Evolutionary conservation across 2,329 filamentous ascomycete species (phyloP).

Genomic region (Dothideomycetes sp.): DNA sequence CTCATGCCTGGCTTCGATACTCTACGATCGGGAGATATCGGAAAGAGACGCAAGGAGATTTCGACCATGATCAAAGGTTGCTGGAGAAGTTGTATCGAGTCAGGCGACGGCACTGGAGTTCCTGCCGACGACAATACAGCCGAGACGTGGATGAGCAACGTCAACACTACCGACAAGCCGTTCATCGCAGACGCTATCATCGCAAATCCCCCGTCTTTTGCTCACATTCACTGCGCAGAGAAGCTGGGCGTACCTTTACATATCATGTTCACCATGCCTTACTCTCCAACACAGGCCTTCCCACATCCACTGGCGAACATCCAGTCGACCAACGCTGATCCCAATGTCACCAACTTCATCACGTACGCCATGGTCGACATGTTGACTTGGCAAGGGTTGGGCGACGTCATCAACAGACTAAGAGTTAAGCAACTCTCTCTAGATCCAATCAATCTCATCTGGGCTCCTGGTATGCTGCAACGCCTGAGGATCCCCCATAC

Average conservation of each 20-base stretch:
- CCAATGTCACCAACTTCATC: conserved; percentile 70
- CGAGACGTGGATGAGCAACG: conserved; percentile 20
- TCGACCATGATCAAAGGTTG: conserved; percentile 22
- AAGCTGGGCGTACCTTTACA: conserved; percentile 63
- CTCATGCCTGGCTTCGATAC: conserved; percentile 22
- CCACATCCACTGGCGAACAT: conserved; percentile 82
- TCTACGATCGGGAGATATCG: conserved; percentile 22
- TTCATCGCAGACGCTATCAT: conserved; percentile 81
- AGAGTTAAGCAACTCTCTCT: conserved; percentile 63
- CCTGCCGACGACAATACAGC: conserved; percentile 24
- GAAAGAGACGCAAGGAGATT: conserved; percentile 17
- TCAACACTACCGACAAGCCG: conserved; percentile 35
- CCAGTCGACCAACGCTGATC: conserved; percentile 64
- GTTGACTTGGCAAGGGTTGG: conserved; percentile 83
- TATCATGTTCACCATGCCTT: conserved; percentile 63
- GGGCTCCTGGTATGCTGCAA: conserved; percentile 70
- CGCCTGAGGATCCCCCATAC: conserved; percentile 76
- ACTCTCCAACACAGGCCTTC: conserved; percentile 77
- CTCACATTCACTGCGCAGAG: conserved; percentile 66
- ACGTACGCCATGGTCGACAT: conserved; percentile 81
- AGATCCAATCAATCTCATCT: conserved; percentile 68
- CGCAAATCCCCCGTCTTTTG: conserved; percentile 69
- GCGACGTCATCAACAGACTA: conserved; percentile 80
- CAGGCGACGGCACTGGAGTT: conserved; percentile 19
- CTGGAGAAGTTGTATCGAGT: conserved; percentile 22